Evolutionary conservation across 352 stramenopile genomes (phyloP).

Genomic region (Peronospora farinosa): DNA sequence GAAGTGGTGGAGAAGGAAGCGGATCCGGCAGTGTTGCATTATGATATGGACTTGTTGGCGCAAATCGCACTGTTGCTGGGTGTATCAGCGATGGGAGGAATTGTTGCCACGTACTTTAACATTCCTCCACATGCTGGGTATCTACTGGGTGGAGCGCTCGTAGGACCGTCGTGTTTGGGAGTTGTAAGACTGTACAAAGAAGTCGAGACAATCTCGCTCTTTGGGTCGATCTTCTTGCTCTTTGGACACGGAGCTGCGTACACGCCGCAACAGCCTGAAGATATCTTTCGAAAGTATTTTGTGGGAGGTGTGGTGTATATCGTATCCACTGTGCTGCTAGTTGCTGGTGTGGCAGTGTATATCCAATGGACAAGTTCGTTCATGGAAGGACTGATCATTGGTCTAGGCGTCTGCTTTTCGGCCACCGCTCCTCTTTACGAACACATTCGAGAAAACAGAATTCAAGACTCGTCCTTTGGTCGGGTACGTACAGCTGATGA

Average conservation of each 20-base stretch:
- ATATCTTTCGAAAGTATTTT: constrained; percentile 69
- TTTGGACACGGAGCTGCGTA: constrained; percentile 86
- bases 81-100: constrained; percentile 83
- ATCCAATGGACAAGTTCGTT: constrained; percentile 76
- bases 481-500: constrained; percentile 35
- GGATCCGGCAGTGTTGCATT: constrained; percentile 79
- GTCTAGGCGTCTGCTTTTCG: constrained; percentile 74
- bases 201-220: constrained; percentile 91
- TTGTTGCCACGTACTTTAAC: constrained; percentile 83
- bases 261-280: constrained; percentile 56
- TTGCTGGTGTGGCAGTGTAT: constrained; percentile 63
- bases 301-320: constrained; percentile 71
- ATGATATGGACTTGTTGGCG: constrained; percentile 80
- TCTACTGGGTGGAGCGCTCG: constrained; percentile 84
- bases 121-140: constrained; percentile 89
- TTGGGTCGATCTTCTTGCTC: constrained; percentile 90
- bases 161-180: constrained; percentile 84
- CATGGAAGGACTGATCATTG: constrained; percentile 68
- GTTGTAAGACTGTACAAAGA: constrained; percentile 86
- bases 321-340: constrained; percentile 53
- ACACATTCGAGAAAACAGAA: constrained; percentile 72
- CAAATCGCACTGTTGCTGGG: constrained; percentile 78
- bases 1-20: constrained; percentile 74
- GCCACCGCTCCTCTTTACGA: constrained; percentile 78
- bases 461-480: constrained; percentile 77